Base-by-base conservation (phyloP, 306 rosid species). In the Elaeagnus macrophylla region DNA sequence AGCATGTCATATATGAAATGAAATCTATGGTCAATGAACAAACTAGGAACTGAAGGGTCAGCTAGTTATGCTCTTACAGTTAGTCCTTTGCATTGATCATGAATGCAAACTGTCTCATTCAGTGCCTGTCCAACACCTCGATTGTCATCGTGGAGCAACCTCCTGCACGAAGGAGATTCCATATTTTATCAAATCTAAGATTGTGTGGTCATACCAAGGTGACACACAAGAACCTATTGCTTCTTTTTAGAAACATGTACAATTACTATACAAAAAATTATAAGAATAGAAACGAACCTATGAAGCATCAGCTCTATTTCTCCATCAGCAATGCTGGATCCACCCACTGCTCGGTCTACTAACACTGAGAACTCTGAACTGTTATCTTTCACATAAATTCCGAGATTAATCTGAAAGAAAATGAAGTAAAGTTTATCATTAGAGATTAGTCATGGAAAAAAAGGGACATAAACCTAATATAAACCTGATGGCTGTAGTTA, bases 301-400 rank as follows among this genome's bases (percentile, higher is more conserved):
- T 87, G 96, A 69, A 83, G 66, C 94, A 87, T 87, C 55, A 87
- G 78, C 74, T 87, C 96, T 60, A 81, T 7, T 71, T 87, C 83
- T 6, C 96, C 94, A 73, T 87, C 94, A 51, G 42, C 62, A 41
- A 87, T 67, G 79, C 96, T 87, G 48, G 96, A 77, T 37, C 96
- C 96, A 18, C 94, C 96, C 7, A 87, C 79, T 38, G 96, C 75
- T 56, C 96, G 78, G 67, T 87, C 96, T 9, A 81, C 94, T 67
- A 87, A 69, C 38, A 83, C 66, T 14, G 96, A 87, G 12, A 87
- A 62, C 71, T 87, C 96, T 48, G 40, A 77, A 44, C 47, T 75
- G 61, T 70, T 52, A 64, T 87, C 96, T 61, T 72, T 78, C 56
- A 70, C 17, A 56, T 77, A 83, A 55, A 87, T 79, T 25, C 94